These are phyloP conservation scores for Zoysia matrella DNA, from an alignment of 202 grass and related monocot genomes.

Conservation along the genomic window DNA sequence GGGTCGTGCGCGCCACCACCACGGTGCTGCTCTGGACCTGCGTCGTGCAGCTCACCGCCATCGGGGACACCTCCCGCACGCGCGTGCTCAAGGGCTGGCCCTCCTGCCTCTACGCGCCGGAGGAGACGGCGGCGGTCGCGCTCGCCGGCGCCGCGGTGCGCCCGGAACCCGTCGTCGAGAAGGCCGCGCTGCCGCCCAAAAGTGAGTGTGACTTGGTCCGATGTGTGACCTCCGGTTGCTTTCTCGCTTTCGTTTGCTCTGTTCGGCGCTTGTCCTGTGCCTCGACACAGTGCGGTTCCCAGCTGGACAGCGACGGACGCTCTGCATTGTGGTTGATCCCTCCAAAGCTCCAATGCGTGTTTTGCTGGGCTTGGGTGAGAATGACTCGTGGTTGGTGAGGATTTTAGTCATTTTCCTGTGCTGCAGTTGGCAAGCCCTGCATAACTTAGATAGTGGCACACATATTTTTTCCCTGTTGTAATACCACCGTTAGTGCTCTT, in stretches of 20 bases:
- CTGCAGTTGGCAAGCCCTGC: too few species aligned
- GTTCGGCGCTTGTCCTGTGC: not conserved
- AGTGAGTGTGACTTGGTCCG: constrained; percentile 55
- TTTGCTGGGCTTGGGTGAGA: too few species aligned
- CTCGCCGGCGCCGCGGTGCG: constrained; percentile 9
- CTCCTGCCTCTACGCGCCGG: constrained; percentile 62
- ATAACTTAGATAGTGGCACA: too few species aligned
- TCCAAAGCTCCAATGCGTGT: too few species aligned
- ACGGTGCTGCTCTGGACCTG: constrained; percentile 81
- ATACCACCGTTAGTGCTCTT: too few species aligned
- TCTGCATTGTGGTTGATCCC: constrained; percentile 30
- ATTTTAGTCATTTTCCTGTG: too few species aligned
- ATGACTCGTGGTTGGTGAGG: too few species aligned
- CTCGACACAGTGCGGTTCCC: constrained; percentile 6
- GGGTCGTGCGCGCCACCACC: constrained; percentile 69
- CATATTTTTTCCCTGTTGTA: too few species aligned
- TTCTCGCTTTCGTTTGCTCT: constrained; percentile 23
- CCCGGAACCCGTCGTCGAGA: constrained; percentile 47
- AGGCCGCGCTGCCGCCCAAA: constrained; percentile 59
- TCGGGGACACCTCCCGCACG: constrained; percentile 75
- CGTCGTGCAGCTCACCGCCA: constrained; percentile 76
- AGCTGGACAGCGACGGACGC: constrained; percentile 43
- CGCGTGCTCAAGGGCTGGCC: constrained; percentile 82
- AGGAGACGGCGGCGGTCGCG: constrained; percentile 15
- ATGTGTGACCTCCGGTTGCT: not conserved